Evolutionary conservation across 371 early-diverging fungal species (phyloP).

Genomic region (Mucor indicus): DNA sequence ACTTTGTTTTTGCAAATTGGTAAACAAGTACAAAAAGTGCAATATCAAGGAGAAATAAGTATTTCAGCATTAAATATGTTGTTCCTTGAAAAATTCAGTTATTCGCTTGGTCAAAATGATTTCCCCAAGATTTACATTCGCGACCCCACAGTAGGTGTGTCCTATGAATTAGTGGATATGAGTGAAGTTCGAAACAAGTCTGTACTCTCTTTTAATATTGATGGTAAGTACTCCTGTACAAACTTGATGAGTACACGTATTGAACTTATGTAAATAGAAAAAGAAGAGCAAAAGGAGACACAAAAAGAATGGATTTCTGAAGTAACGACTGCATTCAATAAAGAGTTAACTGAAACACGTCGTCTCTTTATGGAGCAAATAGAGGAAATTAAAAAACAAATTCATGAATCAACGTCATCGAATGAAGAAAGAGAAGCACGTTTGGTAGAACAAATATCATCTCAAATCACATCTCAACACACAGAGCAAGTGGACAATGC

Average conservation of each 20-base stretch:
- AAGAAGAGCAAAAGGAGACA: constrained; percentile 22
- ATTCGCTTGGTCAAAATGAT: constrained; percentile 58
- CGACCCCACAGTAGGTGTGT: constrained; percentile 55
- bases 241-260: background rate
- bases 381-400: constrained; percentile 33
- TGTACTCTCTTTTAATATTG: constrained; percentile 63
- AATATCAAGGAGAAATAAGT: constrained; percentile 56
- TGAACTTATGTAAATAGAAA: constrained; percentile 3
- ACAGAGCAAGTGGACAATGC: background rate
- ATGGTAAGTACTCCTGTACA: constrained; percentile 37
- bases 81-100: constrained; percentile 64
- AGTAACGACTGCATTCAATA: constrained; percentile 25
- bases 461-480: background rate
- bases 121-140: constrained; percentile 70
- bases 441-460: background rate
- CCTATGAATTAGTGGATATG: constrained; percentile 70
- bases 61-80: constrained; percentile 62
- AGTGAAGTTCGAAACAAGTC: constrained; percentile 60
- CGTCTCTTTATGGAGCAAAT: constrained; percentile 29
- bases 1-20: constrained; percentile 57
- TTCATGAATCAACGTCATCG: constrained; percentile 15
- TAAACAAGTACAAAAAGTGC: constrained; percentile 58
- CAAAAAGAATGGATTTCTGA: constrained; percentile 33
- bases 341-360: constrained; percentile 33
- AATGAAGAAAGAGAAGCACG: constrained; percentile 57